Base-by-base conservation (phyloP, 2,329 filamentous ascomycete genomes). In the Aspergillus floridensis region DNA sequence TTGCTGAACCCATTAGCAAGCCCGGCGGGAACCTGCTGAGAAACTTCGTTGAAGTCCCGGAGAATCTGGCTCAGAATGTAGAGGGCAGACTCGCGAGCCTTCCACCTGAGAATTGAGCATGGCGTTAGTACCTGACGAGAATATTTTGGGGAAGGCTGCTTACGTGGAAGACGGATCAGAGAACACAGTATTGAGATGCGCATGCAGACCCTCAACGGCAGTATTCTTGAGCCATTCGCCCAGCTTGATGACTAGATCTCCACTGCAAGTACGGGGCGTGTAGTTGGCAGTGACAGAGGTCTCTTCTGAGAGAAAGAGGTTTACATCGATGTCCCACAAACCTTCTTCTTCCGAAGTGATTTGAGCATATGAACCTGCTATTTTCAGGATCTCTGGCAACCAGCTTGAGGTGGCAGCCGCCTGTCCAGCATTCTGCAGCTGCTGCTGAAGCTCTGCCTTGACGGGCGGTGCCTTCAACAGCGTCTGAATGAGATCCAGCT, bases 241-340 rank as follows among this genome's bases (percentile, higher is more conserved):
- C 60, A 96, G 82, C 78, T 96, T 97, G 76, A 96, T 92, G 29
- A 96, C 84, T 52, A 99, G 80, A 73, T 98, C 95, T 52, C 92
- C 93, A 64, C 92, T 95, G 46, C 93, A 95, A 19, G 92, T 96
- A 66, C 95, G 87, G 14, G 95, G 91, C 0, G 95, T 97, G 77
- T 98, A 99, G 75, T 98, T 98, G 32, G 93, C 91, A 12, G 92
- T 96, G 19, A 97, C 90, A 2, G 92, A 93, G 2, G 92, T 93
- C 77, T 98, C 93, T 76, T 99, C 95, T 0, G 92, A 93, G 50
- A 99, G 82, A 76, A 96, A 99, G 2, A 99, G 84, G 59, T 96
- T 98, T 66, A 96, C 90, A 74, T 99, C 95, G 63, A 97, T 92
- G 67, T 97, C 92, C 95, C 95, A 99, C 10, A 99, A 79, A 7